These are phyloP conservation scores for Triticum urartu DNA, from an alignment of 176 grass and related monocot genomes.

Conservation along the genomic window DNA sequence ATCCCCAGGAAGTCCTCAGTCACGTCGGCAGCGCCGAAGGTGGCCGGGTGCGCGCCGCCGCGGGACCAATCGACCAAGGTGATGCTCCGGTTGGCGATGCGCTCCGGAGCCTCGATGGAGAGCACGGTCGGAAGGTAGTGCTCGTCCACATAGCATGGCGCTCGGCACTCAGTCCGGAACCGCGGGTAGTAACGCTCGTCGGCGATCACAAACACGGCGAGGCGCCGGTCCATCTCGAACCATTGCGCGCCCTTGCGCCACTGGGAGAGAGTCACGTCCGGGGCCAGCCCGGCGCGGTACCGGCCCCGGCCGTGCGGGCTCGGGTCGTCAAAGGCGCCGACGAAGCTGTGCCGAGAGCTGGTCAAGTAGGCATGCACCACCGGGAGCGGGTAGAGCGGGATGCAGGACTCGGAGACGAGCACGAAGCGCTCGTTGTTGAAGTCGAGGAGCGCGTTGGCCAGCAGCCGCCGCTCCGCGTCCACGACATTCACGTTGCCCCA, in stretches of 20 bases:
- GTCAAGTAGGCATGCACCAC: conserved; percentile 44
- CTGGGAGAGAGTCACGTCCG: conserved; percentile 22
- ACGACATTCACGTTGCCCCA: conserved; percentile 58
- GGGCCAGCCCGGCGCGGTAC: conserved; percentile 35
- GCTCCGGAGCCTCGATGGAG: neutral
- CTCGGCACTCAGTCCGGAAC: conserved; percentile 40
- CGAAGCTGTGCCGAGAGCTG: conserved; percentile 45
- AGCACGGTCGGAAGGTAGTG: conserved; percentile 77
- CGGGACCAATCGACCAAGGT: conserved; percentile 79
- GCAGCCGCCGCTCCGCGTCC: conserved; percentile 64
- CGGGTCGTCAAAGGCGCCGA: conserved; percentile 53
- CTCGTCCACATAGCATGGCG: conserved; percentile 63
- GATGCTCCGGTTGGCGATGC: conserved; percentile 45
- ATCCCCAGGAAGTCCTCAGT: conserved; percentile 28
- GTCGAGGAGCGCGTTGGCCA: conserved; percentile 79
- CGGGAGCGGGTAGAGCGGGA: conserved; percentile 49
- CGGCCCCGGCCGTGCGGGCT: conserved; percentile 51
- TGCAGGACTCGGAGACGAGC: conserved; percentile 69
- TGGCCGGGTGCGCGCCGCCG: conserved; percentile 67
- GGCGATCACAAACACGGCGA: conserved; percentile 44
- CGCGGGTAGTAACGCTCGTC: conserved; percentile 57
- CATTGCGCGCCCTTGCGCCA: conserved; percentile 81
- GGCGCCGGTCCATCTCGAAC: conserved; percentile 47
- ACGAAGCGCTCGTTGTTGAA: conserved; percentile 59
- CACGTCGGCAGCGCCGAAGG: conserved; percentile 44